phyloP scores from a whole-genome alignment of 805 yeast species.

The Danielia reshetovae region DNA sequence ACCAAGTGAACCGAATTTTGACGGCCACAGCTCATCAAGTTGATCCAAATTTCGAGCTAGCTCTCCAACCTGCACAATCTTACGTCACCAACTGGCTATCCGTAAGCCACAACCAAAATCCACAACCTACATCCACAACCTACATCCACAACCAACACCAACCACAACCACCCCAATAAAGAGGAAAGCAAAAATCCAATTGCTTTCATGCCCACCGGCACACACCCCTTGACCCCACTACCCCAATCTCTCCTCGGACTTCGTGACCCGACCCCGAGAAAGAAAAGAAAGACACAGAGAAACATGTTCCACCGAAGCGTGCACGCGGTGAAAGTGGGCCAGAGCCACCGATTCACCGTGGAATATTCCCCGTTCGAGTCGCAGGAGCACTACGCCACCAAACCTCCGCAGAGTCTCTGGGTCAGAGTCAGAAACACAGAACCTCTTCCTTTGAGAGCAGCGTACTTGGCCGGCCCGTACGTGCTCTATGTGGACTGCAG shows the following conservation, averaged over 20 bases:
- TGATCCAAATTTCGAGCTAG: background rate
- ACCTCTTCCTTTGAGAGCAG: constrained; percentile 69
- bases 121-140: no score
- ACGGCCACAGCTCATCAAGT: background rate
- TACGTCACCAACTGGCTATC: no score
- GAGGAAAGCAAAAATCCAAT: no score
- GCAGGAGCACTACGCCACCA: constrained; percentile 12
- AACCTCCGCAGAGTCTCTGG: constrained; percentile 34
- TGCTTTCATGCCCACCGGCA: no score
- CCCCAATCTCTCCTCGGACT: background rate
- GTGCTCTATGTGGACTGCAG: constrained; percentile 78
- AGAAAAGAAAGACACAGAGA: background rate
- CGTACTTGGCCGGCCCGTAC: constrained; percentile 87
- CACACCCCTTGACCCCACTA: background rate
- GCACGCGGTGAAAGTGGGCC: constrained; percentile 15
- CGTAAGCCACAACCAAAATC: no score
- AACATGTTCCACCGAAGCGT: constrained; percentile 10
- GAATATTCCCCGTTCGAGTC: constrained; percentile 12
- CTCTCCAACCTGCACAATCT: no score
- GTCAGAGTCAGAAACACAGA: constrained; percentile 69
- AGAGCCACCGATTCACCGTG: constrained; percentile 11
- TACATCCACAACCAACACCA: no score
- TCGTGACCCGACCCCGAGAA: background rate
- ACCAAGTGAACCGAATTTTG: no score
- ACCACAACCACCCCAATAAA: no score